Base-by-base conservation (phyloP, 1,284 basidiomycete species). In the Cystobasidium sp. region DNA sequence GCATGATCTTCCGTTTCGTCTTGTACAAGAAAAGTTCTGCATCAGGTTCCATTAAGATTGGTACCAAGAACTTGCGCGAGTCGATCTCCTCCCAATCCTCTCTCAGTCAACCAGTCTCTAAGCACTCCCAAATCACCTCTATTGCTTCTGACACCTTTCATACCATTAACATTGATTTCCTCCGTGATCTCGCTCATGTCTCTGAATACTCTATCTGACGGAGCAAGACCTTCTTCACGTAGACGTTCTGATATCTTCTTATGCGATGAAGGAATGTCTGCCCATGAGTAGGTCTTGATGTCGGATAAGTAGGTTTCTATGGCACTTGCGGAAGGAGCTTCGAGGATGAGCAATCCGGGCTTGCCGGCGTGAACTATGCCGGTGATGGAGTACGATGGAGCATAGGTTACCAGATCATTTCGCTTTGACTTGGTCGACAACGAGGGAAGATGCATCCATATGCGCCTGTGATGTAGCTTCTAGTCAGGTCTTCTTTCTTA, bases 381-480 rank as follows among this genome's bases (percentile, higher is more conserved):
- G 1, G 77, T 76, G 61, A 78, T 72, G 22, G 51, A 43, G 56
- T 78, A 73, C 24, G 61, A 31, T 12, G 68, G 44, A 12, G 77
- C 75, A 58, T 76, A 69, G 24, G 37, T 75, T 16, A 77, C 66
- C 31, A 77, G 72, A n/a, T 77, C 77, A 14, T 66, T 41, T 12
- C 77, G 77, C 71, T 77, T 77, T 51, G 68, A 71, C 6, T 64
- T 64, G n/a, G 77, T 76, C 20, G 75, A 76, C 53, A 77, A 74
- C 8, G 77, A 77, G 58, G 77, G 77, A 37, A 78, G 75, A 68
- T 78, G 75, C 74, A 76, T 75, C 77, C 77, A 78, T 24, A 76
- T 76, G 4, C 77, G 69, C 6, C 62, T 65, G 16, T 24, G 31
- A 31, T 31, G 5, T 31, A 31, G 31, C 31, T 31, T 31, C 31